Evolutionary conservation across 1,284 basidiomycete species (phyloP).

Genomic region (Cryptococcus wingfieldii): DNA sequence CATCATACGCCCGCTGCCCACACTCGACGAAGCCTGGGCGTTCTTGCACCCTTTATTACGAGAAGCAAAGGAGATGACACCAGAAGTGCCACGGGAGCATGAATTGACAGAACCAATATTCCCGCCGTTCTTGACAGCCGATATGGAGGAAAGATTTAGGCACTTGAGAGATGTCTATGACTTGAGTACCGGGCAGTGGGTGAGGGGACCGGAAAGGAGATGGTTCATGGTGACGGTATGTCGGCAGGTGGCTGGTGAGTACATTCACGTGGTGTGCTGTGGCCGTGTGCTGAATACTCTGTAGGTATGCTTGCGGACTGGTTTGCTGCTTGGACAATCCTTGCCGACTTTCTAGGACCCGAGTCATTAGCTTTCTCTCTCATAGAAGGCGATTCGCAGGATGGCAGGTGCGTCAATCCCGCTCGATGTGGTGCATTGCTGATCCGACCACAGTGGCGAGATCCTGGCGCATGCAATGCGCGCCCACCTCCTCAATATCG

Average conservation of each 20-base stretch:
- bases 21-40: slow-evolving; percentile 34
- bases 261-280: no score
- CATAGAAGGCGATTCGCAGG: slow-evolving; percentile 38
- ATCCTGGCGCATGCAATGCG: slow-evolving; percentile 36
- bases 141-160: slow-evolving; percentile 31
- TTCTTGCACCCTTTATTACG: slow-evolving; percentile 30
- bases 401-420: slow-evolving; percentile 31
- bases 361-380: slow-evolving; percentile 39
- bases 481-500: slow-evolving; percentile 39
- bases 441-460: slow-evolving; percentile 21
- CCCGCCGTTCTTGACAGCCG: slow-evolving; percentile 33
- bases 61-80: slow-evolving; percentile 28
- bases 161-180: slow-evolving; percentile 35
- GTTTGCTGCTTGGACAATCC: slow-evolving; percentile 45
- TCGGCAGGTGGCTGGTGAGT: slow-evolving; percentile 42
- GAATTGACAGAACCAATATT: slow-evolving; percentile 35
- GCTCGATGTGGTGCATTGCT: neutral
- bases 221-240: slow-evolving; percentile 38
- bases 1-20: slow-evolving; percentile 23
- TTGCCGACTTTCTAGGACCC: slow-evolving; percentile 43
- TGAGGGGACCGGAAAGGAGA: slow-evolving; percentile 26
- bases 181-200: slow-evolving; percentile 23
- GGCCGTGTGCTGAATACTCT: neutral
- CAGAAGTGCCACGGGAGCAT: slow-evolving; percentile 36
- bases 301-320: slow-evolving; percentile 43